These are phyloP conservation scores for Zygosaccharomyces pseudobailii DNA, from an alignment of 1,139 yeast species.

Conservation along the genomic window DNA sequence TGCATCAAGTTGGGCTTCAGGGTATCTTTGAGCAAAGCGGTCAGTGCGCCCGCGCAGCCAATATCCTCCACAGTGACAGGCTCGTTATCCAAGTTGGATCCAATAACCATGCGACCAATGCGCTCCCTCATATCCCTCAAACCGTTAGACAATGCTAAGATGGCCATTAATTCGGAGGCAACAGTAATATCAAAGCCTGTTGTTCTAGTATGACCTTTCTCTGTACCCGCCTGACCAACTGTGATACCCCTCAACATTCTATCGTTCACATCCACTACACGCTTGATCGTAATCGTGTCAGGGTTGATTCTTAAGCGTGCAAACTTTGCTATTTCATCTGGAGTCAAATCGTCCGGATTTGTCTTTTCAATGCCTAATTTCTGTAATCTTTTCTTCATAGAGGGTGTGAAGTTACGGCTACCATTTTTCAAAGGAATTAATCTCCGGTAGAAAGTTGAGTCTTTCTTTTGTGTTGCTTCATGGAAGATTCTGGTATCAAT, in stretches of 20 bases:
- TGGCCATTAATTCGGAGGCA: conserved; percentile 80
- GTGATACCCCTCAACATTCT: conserved; percentile 72
- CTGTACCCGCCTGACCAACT: conserved; percentile 73
- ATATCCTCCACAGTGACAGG: conserved; percentile 77
- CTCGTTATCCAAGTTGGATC: conserved; percentile 54
- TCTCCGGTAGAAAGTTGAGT: conserved; percentile 60
- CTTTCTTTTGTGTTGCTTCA: conserved; percentile 63
- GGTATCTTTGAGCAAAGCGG: conserved; percentile 77
- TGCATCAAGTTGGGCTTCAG: conserved; percentile 82
- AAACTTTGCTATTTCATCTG: conserved; percentile 58
- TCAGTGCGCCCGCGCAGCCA: conserved; percentile 76
- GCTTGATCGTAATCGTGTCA: conserved; percentile 63
- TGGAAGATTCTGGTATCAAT: conserved; percentile 83
- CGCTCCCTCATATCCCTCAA: conserved; percentile 64
- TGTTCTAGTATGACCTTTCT: conserved; percentile 65
- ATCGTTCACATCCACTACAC: conserved; percentile 80
- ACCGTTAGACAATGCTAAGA: conserved; percentile 64
- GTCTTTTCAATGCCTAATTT: conserved; percentile 62
- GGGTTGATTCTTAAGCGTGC: conserved; percentile 70
- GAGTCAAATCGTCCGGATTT: conserved; percentile 62
- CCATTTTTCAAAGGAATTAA: conserved; percentile 70
- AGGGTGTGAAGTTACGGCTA: conserved; percentile 55
- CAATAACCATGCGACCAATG: conserved; percentile 69
- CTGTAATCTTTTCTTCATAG: conserved; percentile 59
- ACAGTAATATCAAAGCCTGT: conserved; percentile 81